These are phyloP conservation scores for Aspergillus ibericus DNA, from an alignment of 2,329 filamentous ascomycete species.

Conservation along the genomic window DNA sequence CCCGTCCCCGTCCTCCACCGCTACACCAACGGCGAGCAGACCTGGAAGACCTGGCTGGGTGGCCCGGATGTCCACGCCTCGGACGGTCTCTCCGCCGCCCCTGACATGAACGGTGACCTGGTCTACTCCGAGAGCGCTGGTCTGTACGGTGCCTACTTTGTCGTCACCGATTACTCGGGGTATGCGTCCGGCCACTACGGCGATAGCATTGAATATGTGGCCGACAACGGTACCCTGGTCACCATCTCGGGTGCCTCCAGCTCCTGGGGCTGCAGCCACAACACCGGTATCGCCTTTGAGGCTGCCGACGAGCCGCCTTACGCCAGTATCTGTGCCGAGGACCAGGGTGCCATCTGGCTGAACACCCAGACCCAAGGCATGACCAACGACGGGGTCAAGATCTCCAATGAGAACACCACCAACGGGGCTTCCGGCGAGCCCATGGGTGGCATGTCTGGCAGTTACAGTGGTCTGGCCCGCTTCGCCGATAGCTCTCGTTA, in stretches of 20 bases:
- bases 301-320: constrained; percentile 60
- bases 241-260: constrained; percentile 55
- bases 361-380: constrained; percentile 62
- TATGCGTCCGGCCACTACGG: constrained; percentile 58
- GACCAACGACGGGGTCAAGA: constrained; percentile 53
- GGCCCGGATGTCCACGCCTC: constrained; percentile 54
- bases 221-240: constrained; percentile 50
- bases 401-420: constrained; percentile 63
- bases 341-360: constrained; percentile 64
- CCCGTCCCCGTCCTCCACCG: constrained; percentile 62
- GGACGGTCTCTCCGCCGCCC: constrained; percentile 52
- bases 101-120: constrained; percentile 63
- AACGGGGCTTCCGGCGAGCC: constrained; percentile 60
- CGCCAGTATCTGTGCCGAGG: constrained; percentile 60
- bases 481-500: constrained; percentile 55
- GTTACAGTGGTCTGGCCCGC: constrained; percentile 58
- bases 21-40: constrained; percentile 55
- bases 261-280: constrained; percentile 63
- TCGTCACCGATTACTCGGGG: constrained; percentile 60
- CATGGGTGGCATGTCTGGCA: constrained; percentile 64
- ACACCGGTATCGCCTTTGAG: constrained; percentile 65
- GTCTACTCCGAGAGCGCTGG: constrained; percentile 58
- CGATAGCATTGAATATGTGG: constrained; percentile 56
- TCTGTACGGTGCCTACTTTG: constrained; percentile 63
- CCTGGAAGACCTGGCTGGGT: constrained; percentile 61